Base-by-base conservation (phyloP, 805 yeast genomes). In the Cyberlindnera lachancei region DNA sequence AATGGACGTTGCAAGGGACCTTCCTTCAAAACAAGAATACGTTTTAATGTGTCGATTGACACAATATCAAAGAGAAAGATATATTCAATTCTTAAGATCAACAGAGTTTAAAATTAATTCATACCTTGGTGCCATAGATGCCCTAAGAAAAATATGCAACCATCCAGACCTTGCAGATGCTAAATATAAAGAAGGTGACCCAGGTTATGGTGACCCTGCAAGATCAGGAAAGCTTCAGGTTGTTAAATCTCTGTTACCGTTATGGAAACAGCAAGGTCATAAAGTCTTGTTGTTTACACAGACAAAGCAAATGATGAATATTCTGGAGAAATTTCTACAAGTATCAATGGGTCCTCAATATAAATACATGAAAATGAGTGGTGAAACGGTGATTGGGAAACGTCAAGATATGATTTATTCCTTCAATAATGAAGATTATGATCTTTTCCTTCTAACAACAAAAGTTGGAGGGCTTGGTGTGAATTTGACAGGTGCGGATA, bases 381-480 rank as follows among this genome's bases (percentile, higher is more conserved):
- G 98, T 1, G 66, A 88, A 0, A 92, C 97, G 0, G 79, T 84
- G 0, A 87, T 92, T 35, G 69, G 73, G 0, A 68, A 61, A 22
- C 61, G 98, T 19, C 98, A 92, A 52, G 56, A 56, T 10, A 64
- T 92, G 35, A 96, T 92, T 12, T 96, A 88, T 52, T 45, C 62
- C 12, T 92, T 86, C 58, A 92, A 92, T 51, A 65, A 61, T 12
- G 75, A 78, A 41, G 62, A 67, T 1, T 51, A 58, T 19, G 72
- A 72, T 36, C 72, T 92, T 2, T 92, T 92, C 53, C 56, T 92
- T 15, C 61, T 92, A 23, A 92, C 98, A 0, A 92, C 98, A 0
- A 74, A 90, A 48, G 98, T 92, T 6, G 98, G 98, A 15, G 98
- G 98, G 0, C 61, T 92, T 24, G 98, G 98, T 15, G 84, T 90